A percentile compares a stretch with the other conserved stretches of the same genome.
Conservation (phyloP, 2,329 filamentous ascomycete genomes). For the Pseudopithomyces chartarum region DNA sequence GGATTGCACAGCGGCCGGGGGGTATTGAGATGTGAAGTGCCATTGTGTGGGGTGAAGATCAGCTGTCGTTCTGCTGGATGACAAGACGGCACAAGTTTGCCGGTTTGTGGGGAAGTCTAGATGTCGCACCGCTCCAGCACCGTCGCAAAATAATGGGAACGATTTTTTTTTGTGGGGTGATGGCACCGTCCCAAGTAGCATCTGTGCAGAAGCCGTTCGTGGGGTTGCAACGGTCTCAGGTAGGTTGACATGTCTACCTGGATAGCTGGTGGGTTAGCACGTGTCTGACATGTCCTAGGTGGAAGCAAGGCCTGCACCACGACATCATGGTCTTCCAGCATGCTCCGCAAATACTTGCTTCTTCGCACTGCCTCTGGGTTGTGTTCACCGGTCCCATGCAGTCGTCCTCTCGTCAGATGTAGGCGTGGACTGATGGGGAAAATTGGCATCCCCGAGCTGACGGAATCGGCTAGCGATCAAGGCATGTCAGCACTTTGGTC, state of each 20-base stretch:
- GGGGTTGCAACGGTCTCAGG: not conserved
- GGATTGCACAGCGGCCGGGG: constrained; percentile 31
- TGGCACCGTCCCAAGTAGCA: not conserved
- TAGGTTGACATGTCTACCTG: not conserved
- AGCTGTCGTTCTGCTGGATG: not conserved
- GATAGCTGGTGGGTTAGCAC: not conserved
- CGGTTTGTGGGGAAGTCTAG: not conserved
- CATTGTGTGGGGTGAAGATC: not conserved
- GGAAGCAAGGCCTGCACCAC: not conserved
- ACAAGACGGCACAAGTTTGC: not conserved
- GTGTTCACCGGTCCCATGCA: not conserved
- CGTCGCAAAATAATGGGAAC: not conserved
- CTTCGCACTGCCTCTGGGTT: not conserved
- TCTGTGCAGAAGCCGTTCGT: not conserved
- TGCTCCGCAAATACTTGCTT: not conserved
- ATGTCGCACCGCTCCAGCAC: not conserved
- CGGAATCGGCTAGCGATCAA: constrained; percentile 2
- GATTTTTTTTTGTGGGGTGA: not conserved
- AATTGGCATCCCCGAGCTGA: not conserved
- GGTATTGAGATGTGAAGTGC: constrained; percentile 21
- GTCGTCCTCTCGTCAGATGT: not conserved
- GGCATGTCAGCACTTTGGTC: constrained; percentile 1
- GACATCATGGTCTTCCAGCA: not conserved
- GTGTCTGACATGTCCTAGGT: not conserved
- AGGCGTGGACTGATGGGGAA: not conserved